These are phyloP conservation scores for Psophocarpus tetragonolobus DNA, from an alignment of 306 rosid genomes.

Conservation along the genomic window DNA sequence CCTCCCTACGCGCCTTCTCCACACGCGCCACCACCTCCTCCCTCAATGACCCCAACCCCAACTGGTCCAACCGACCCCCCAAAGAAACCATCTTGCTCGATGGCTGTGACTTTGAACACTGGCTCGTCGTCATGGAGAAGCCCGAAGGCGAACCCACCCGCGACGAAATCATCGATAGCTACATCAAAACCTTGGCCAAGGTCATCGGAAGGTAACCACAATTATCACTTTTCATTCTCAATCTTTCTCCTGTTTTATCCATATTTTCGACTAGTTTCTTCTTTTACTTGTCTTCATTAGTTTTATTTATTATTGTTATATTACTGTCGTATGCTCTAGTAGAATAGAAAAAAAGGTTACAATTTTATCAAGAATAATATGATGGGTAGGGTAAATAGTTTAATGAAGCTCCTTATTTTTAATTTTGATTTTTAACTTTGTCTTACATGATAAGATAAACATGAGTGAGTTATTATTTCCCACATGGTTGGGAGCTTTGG, in stretches of 20 bases:
- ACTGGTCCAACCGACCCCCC: constrained; percentile 95
- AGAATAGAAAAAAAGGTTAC: background rate
- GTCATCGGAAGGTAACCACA: constrained; percentile 67
- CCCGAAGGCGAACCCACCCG: constrained; percentile 73
- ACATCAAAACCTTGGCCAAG: constrained; percentile 71
- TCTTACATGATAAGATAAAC: background rate
- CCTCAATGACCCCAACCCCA: constrained; percentile 87
- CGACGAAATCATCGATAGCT: constrained; percentile 77
- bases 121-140: constrained; percentile 93
- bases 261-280: too few species aligned
- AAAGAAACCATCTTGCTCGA: constrained; percentile 92
- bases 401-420: background rate
- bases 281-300: background rate
- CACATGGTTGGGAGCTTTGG: background rate
- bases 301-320: background rate
- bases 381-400: background rate
- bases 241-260: background rate
- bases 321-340: background rate
- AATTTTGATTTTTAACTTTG: too few species aligned
- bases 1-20: constrained; percentile 48
- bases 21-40: constrained; percentile 85
- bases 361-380: background rate
- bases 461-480: background rate
- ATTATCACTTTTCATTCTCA: background rate
- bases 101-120: constrained; percentile 96